A percentile compares a stretch with the other conserved stretches of the same genome.
These are phyloP conservation scores for Lithospermum erythrorhizon DNA, from an alignment of 257 asterid genomes.

Conservation along the genomic window DNA sequence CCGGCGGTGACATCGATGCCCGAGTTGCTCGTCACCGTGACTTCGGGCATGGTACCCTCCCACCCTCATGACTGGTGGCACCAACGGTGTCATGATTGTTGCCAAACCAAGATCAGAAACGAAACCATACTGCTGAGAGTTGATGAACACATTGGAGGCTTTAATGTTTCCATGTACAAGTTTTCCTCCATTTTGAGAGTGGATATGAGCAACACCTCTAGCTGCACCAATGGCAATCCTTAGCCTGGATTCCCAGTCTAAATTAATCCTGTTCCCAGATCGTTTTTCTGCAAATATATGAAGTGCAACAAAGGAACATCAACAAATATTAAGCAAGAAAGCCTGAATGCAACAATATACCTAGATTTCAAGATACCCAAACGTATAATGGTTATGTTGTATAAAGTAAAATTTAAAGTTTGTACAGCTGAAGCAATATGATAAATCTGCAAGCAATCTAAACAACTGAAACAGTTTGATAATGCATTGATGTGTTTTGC, in stretches of 20 bases:
- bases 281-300: conserved; percentile 29
- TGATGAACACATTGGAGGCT: conserved; percentile 51
- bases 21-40: conserved; percentile 39
- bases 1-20: conserved; percentile 69
- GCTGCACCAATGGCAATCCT: conserved; percentile 23
- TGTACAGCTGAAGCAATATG: neutral
- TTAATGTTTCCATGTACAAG: conserved; percentile 59
- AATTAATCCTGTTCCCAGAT: conserved; percentile 26
- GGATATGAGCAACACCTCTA: conserved; percentile 47
- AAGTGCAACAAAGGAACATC: neutral
- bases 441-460: conserved; percentile 36
- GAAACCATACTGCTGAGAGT: conserved; percentile 35
- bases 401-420: too few species aligned
- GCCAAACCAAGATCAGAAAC: conserved; percentile 51
- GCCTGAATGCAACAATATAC: neutral
- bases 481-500: neutral
- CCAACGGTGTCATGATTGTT: conserved; percentile 23
- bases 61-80: conserved; percentile 23
- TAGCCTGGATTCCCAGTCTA: conserved; percentile 55
- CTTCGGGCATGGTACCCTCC: conserved; percentile 57
- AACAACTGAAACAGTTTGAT: neutral
- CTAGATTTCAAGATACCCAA: too few species aligned
- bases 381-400: too few species aligned
- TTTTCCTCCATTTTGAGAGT: conserved; percentile 29
- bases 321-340: neutral